Evolutionary conservation across 257 asterid species (phyloP), one percentile per base, ranked within the genome.

Genomic region (Solanum dulcamara): DNA sequence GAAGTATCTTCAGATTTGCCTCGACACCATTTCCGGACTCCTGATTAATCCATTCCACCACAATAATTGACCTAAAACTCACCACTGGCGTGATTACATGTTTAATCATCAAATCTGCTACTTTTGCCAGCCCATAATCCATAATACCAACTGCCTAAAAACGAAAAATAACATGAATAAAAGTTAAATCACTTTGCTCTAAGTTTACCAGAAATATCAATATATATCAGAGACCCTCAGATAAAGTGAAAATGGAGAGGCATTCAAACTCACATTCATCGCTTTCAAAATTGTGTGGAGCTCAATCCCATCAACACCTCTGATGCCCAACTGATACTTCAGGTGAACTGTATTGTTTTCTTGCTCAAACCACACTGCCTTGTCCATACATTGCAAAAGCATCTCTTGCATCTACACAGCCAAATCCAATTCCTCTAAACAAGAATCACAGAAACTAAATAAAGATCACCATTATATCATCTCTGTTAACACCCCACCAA

Each of bases 61-160:
- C 81, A 85, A 92, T 89, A 90, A 91, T 89, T 26, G 90, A 90
- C 80, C 89, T 68, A 84, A 86, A 44, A 86, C 89, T 90, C 70
- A 94, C 91, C 53, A 90, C 88, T 66, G 96, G 99, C 86, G 86
- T 84, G 79, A 94, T 66, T 57, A 91, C 90, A 80, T 91, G 85
- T 87, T 95, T 95, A 70, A 90, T 91, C 89, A 94, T 88, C 92
- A 91, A 87, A 86, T 95, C 99, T 42, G 98, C 98, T 85, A 92
- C 87, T 89, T 92, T 97, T 71, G 97, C 97, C 81, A 97, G 92
- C 85, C 98, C 99, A 90, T 95, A 92, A 86, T 92, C 91, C 80
- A 97, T 92, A 74, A 95, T 87, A 46, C 91, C 95, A 87, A 92
- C 91, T 85, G 91, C 96, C 99, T 97, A 88, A 89, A 91, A 51